Conservation (phyloP, 306 rosid genomes). For the Senna tora region DNA sequence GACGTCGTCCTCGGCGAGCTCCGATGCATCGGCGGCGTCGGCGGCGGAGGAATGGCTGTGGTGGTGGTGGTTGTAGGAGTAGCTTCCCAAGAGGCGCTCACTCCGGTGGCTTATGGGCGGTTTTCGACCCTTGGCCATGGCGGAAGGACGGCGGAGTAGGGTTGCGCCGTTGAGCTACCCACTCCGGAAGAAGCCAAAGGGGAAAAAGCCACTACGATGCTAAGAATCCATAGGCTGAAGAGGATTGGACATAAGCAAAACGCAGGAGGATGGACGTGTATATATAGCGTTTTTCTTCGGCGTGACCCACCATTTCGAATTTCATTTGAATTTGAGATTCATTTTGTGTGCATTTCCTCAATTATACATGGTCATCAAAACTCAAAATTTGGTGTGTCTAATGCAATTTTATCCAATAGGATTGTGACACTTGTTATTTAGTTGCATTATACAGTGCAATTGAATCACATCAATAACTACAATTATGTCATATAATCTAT, state of each 20-base stretch:
- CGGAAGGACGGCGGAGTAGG: conserved; percentile 40
- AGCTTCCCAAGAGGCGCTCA: conserved; percentile 74
- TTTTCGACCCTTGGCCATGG: conserved; percentile 91
- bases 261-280: conserved; percentile 37
- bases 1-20: conserved; percentile 83
- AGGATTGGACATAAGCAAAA: conserved; percentile 38
- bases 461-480: too few relatives aligned
- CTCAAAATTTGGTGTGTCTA: too few relatives aligned
- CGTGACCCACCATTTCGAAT: conserved; percentile 34
- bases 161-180: conserved; percentile 4
- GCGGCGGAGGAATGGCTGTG: conserved; percentile 42
- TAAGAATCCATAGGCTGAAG: conserved; percentile 41
- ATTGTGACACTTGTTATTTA: too few relatives aligned
- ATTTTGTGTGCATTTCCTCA: conserved; percentile 67
- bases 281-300: conserved; percentile 55
- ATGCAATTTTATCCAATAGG: too few relatives aligned
- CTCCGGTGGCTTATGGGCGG: conserved; percentile 65
- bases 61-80: conserved; percentile 36
- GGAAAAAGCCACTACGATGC: not conserved
- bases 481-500: too few relatives aligned
- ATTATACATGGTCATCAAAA: conserved; percentile 24
- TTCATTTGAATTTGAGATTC: conserved; percentile 84
- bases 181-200: not conserved
- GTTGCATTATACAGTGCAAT: too few relatives aligned
- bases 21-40: conserved; percentile 49